phyloP scores from a whole-genome alignment of 2,329 filamentous ascomycete species.

The Alternaria solani region DNA sequence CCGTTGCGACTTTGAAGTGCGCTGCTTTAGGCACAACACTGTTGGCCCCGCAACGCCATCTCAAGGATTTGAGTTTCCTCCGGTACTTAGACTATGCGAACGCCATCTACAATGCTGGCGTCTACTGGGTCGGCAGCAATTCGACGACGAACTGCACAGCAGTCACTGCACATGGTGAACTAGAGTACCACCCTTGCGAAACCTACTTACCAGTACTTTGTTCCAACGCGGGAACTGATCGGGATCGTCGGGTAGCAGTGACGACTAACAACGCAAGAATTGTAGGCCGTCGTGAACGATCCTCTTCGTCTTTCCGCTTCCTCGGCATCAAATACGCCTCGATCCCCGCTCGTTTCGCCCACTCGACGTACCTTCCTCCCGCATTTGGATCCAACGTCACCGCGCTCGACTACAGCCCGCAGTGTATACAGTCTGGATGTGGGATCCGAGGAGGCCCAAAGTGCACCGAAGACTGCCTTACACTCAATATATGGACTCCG shows the following conservation, averaged over 20 bases:
- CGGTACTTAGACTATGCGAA: constrained; percentile 21
- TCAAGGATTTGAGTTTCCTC: constrained; percentile 25
- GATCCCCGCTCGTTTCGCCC: constrained; percentile 56
- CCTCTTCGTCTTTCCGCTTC: constrained; percentile 58
- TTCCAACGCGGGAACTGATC: constrained; percentile 21
- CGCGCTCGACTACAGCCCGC: constrained; percentile 43
- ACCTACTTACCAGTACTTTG: constrained; percentile 33
- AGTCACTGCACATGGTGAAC: constrained; percentile 29
- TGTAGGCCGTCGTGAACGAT: constrained; percentile 56
- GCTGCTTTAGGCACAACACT: constrained; percentile 31
- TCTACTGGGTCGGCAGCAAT: background rate
- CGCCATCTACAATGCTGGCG: constrained; percentile 23
- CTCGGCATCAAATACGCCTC: constrained; percentile 59
- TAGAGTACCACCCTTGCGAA: constrained; percentile 27
- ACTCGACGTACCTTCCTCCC: constrained; percentile 52
- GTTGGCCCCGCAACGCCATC: constrained; percentile 24
- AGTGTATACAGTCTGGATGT: constrained; percentile 53
- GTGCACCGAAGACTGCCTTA: constrained; percentile 57
- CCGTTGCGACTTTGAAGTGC: constrained; percentile 25
- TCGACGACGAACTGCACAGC: constrained; percentile 25
- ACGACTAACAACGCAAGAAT: constrained; percentile 30
- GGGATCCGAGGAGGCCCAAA: constrained; percentile 15
- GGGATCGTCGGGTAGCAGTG: constrained; percentile 22
- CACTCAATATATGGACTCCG: constrained; percentile 48
- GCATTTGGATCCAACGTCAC: constrained; percentile 44